Conservation (phyloP, 2,329 filamentous ascomycete species). For the Alternaria sp. region DNA sequence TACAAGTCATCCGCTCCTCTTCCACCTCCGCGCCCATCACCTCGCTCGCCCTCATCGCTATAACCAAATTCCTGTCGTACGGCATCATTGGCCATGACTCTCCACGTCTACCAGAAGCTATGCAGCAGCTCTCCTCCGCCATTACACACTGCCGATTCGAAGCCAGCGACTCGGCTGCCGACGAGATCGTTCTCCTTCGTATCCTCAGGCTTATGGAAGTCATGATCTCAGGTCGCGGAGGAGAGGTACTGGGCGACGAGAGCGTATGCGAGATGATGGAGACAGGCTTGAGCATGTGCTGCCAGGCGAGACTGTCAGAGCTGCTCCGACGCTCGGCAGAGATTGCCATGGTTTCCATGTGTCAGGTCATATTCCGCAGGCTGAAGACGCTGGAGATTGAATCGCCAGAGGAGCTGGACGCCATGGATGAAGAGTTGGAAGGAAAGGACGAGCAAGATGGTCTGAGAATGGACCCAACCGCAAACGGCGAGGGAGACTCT, state of each 20-base stretch:
- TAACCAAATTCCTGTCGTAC: slow-evolving; percentile 96
- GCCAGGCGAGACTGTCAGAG: slow-evolving; percentile 88
- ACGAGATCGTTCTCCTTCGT: slow-evolving; percentile 92
- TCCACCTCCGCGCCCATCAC: slow-evolving; percentile 97
- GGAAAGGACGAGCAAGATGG: slow-evolving; percentile 68
- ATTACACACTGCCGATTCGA: slow-evolving; percentile 98
- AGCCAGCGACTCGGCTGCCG: slow-evolving; percentile 90
- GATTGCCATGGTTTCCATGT: slow-evolving; percentile 98
- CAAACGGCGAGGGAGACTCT: slow-evolving; percentile 66
- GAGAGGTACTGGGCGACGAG: slow-evolving; percentile 93
- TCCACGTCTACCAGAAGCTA: slow-evolving; percentile 85
- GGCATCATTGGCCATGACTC: slow-evolving; percentile 85
- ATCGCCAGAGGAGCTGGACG: slow-evolving; percentile 69
- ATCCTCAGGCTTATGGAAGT: slow-evolving; percentile 98
- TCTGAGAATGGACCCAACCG: slow-evolving; percentile 83
- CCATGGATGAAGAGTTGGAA: slow-evolving; percentile 69
- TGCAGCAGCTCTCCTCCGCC: slow-evolving; percentile 92
- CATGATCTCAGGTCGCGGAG: slow-evolving; percentile 93
- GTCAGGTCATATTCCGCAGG: slow-evolving; percentile 95
- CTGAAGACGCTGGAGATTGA: slow-evolving; percentile 86
- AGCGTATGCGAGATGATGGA: slow-evolving; percentile 99
- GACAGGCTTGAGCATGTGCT: slow-evolving; percentile 95
- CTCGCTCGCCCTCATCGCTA: slow-evolving; percentile 87
- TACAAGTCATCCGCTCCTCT: slow-evolving; percentile 95
- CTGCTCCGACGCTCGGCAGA: slow-evolving; percentile 89